phyloP scores from a whole-genome alignment of 2,329 filamentous ascomycete species.

The Albifimbria verrucaria region DNA sequence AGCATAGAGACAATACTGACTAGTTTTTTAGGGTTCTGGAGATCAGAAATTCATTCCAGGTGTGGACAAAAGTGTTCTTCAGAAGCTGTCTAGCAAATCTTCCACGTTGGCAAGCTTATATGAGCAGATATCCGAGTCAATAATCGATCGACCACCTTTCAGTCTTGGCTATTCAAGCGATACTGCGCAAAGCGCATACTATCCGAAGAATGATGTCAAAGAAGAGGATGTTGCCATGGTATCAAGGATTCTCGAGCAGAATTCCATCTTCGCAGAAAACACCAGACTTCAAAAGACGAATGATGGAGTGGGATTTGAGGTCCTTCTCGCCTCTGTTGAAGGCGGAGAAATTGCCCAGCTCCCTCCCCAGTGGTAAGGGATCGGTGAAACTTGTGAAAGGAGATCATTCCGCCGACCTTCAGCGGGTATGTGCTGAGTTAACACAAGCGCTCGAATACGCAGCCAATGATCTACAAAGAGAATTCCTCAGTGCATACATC shows the following conservation, averaged over 20 bases:
- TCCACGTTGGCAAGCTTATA: constrained; percentile 15
- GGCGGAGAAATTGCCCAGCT: constrained; percentile 4
- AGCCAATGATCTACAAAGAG: constrained; percentile 48
- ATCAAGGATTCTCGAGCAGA: constrained; percentile 46
- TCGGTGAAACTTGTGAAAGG: constrained; percentile 40
- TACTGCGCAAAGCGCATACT: constrained; percentile 53
- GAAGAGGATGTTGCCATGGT: constrained; percentile 51
- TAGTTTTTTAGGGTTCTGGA: constrained; percentile 42
- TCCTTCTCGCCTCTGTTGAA: constrained; percentile 36
- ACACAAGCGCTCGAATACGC: constrained; percentile 45
- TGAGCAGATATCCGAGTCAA: constrained; percentile 36
- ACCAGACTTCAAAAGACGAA: constrained; percentile 41
- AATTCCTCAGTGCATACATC: constrained; percentile 50
- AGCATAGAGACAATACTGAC: constrained; percentile 2
- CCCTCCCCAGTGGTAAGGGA: constrained; percentile 1
- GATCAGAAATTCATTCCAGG: constrained; percentile 59
- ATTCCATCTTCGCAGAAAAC: constrained; percentile 53
- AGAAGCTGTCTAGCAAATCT: constrained; percentile 37
- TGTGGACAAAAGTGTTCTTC: constrained; percentile 36
- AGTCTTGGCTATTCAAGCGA: constrained; percentile 53
- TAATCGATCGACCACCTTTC: constrained; percentile 48
- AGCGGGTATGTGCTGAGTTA: constrained; percentile 42
- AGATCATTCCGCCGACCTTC: constrained; percentile 50
- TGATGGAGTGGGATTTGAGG: constrained; percentile 36
- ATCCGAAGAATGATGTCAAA: constrained; percentile 48